Evolutionary conservation across 495 filamentous ascomycete genomes (phyloP), one percentile per base, ranked within the genome.

Genomic region (Aspergillus panamensis): DNA sequence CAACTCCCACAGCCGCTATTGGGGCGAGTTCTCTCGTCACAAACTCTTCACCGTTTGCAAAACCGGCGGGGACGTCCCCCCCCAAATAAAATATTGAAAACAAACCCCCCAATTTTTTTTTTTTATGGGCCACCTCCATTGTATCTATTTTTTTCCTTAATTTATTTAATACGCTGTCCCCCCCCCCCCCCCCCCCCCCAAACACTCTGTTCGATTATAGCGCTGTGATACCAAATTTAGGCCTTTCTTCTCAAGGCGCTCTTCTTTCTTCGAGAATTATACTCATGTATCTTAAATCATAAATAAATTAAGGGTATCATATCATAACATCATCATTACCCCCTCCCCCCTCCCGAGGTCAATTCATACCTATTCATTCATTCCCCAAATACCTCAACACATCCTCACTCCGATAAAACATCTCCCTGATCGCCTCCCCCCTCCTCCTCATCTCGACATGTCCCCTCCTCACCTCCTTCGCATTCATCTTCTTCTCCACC

Each of bases 381-480:
- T 60, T 68, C 29, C 87, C 84, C 30, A 96, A 74, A 68, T 92
- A 91, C 68, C 73, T 85, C 67, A 90, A 82, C 53, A 92, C 72
- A 61, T 92, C 85, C 44, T 85, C 81, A 66, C 79, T 84, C 48
- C 79, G 73, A 72, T 86, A 91, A 66, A 94, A 85, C 72, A 86
- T 71, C 62, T 84, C 76, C 63, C 81, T 70, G 60, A 91, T 68
- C 67, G 71, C 84, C 48, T 87, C 82, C n/a, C 74, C 73, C 58
- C 76, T 86, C 72, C 75, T 84, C 75, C 77, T 84, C 31, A 84
- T 85, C 59, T 85, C 81, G 20, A 70, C 51, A 31, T 82, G 80
- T 63, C 77, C 72, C 71, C 83, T 85, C 54, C 86, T 73, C 10
- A 85, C 76, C 67, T 90, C 79, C 63, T 87, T 87, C 32, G 88